A percentile compares a stretch with the other conserved stretches of the same genome.
Conservation (phyloP, 192 early-diverging fungal genomes). For the Backusella westeae region DNA sequence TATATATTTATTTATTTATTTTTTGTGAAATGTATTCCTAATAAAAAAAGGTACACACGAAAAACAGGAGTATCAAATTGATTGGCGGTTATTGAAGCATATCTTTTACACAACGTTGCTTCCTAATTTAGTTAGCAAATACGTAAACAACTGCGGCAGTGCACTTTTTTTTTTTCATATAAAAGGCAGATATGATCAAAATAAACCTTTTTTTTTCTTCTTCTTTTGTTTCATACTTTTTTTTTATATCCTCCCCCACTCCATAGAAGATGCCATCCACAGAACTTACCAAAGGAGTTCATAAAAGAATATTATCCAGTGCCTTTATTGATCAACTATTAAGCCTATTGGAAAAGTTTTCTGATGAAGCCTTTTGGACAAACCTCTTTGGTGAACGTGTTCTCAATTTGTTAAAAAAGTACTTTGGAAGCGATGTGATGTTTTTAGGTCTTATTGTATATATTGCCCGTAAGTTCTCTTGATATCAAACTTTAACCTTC, state of each 20-base stretch:
- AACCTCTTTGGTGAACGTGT: slow-evolving; percentile 13
- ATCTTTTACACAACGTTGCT: not conserved
- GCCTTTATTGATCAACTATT: not conserved
- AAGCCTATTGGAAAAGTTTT: not conserved
- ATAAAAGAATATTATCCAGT: not conserved
- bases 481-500: not conserved
- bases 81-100: not conserved
- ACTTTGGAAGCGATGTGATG: slow-evolving; percentile 24
- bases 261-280: not conserved
- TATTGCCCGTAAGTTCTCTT: slow-evolving; percentile 20
- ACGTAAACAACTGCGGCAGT: not conserved
- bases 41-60: too few relatives aligned
- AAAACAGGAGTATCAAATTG: not conserved
- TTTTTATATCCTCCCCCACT: not conserved
- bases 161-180: not conserved
- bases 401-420: slow-evolving; percentile 7
- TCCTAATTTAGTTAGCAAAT: not conserved
- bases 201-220: not conserved
- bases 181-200: not conserved
- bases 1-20: too few relatives aligned
- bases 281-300: slow-evolving; percentile 1
- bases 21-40: too few relatives aligned
- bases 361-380: slow-evolving; percentile 21
- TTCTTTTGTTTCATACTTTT: not conserved
- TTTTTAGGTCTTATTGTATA: slow-evolving; percentile 21